Base-by-base conservation (phyloP, 2,329 filamentous ascomycete genomes). In the Neonectria faginata region DNA sequence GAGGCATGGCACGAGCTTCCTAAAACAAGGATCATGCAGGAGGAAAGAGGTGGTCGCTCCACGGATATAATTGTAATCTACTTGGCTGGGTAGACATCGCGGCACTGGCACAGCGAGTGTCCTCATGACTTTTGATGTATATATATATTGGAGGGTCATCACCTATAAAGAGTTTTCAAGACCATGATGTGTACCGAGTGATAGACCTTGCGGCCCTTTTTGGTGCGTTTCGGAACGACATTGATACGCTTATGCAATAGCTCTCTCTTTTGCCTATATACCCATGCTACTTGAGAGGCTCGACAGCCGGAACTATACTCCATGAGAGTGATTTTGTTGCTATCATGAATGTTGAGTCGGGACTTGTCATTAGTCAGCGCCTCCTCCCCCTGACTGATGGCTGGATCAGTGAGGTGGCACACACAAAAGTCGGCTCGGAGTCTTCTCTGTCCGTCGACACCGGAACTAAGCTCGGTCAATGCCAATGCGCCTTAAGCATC, bases 51-150 rank as follows among this genome's bases (percentile, higher is more conserved):
- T 59, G 71, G 62, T 62, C 55, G 68, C 64, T 72, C 67, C 51
- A 73, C 63, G 68, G 57, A 70, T 73, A 72, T 73, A 74, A 74
- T 74, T 73, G 69, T 74, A 74, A 74, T 74, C 72, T 67, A 67
- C 61, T 54, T 39, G 55, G 52, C 60, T 56, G 29, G 52, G 64
- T 64, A 60, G 64, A 66, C 60, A 44, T 64, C 41, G 33, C 47
- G 56, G 50, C 22, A 44, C 36, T 59, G 20, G 47, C 45, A 22
- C 29, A 31, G 56, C 57, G 45, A 53, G 56, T 31, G 61, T 64
- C 56, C 61, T 64, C 55, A 64, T 63, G 41, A 58, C 41, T 54
- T 53, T 62, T 50, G n/a, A 51, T 60, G 45, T 66, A 60, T 56
- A 66, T 63, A 66, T 53, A 57, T 52, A 44, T 60, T 60, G 51